Conservation (phyloP, 2,329 filamentous ascomycete species). For the Diaporthe sp. region DNA sequence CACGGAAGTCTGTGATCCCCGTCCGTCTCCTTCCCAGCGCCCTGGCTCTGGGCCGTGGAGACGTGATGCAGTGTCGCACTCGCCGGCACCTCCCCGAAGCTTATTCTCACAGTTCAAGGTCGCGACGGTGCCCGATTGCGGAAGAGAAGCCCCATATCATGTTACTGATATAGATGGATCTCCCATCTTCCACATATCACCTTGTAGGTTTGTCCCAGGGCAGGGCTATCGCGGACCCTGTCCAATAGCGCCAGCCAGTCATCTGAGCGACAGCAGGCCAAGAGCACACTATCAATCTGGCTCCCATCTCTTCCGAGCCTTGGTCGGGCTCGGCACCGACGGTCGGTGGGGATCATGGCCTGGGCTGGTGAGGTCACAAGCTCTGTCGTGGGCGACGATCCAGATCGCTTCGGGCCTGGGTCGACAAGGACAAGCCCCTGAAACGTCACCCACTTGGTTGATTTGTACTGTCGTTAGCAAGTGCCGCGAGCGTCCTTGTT, state of each 20-base stretch:
- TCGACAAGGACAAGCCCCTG: conserved; percentile 36
- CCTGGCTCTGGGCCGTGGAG: conserved; percentile 36
- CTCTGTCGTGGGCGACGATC: conserved; percentile 23
- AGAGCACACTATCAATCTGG: conserved; percentile 27
- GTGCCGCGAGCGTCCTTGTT: background rate
- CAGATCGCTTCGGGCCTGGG: conserved; percentile 22
- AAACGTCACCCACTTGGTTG: conserved; percentile 9
- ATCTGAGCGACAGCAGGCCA: conserved; percentile 24
- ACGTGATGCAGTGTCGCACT: conserved; percentile 35
- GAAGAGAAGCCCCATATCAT: conserved; percentile 20
- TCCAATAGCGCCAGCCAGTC: conserved; percentile 32
- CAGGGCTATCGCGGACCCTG: conserved; percentile 24
- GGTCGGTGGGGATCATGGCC: conserved; percentile 4
- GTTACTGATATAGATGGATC: conserved; percentile 2
- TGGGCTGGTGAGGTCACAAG: conserved; percentile 33
- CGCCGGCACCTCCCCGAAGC: conserved; percentile 33
- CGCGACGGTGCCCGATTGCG: conserved; percentile 14
- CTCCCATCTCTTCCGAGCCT: conserved; percentile 29
- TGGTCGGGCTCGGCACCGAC: conserved; percentile 32
- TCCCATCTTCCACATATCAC: conserved; percentile 4
- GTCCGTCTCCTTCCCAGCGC: conserved; percentile 32
- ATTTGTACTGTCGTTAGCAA: background rate
- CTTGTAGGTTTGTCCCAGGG: conserved; percentile 31
- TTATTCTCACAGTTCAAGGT: conserved; percentile 6
- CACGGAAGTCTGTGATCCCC: conserved; percentile 23